Base-by-base conservation (phyloP, 2,329 filamentous ascomycete genomes). In the Alternaria tenuissima region DNA sequence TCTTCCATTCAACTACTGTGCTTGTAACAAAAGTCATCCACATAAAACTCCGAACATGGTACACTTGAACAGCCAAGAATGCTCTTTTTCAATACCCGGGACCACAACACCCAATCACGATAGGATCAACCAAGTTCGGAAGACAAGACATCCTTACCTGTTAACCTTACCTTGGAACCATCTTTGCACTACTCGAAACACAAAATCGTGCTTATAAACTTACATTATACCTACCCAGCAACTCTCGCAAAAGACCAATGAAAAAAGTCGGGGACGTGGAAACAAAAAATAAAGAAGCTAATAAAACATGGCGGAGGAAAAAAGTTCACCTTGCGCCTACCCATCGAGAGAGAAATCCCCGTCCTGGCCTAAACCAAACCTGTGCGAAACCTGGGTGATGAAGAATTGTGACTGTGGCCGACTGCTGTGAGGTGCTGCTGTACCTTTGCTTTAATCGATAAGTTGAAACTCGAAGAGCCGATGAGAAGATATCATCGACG, bases 101-200 rank as follows among this genome's bases (percentile, higher is more conserved):
- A 24, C 22, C 22, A 7, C 22, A 24, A 24, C 22, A 24, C 22
- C 22, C 5, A 24, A 24, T 26, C 24, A 26, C 24, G 62, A 65
- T 59, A 73, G 74, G 70, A 75, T 72, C 69, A 66, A 42, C 64
- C 61, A 70, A 72, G 69, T 57, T 56, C 68, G 67, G 67, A 69
- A 51, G 46, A 61, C 39, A 24, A 49, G 28, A 61, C 54, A 42
- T 65, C 67, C 68, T 66, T 74, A 71, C 69, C 71, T 74, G 67
- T 61, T 38, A 65, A 70, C 70, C 71, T 66, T 71, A 73, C 70
- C 70, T 72, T 65, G 9, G 55, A 22, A 66, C 54, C 30, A n/a
- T n/a, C 32, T 41, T 41, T 52, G 62, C 48, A 47, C 42, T 30
- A 26, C 26, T 28, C 54, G 4, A n/a, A 52, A 22, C 36, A 49